Conservation (phyloP, 495 filamentous ascomycete genomes). For the Lepidopterella palustris region DNA sequence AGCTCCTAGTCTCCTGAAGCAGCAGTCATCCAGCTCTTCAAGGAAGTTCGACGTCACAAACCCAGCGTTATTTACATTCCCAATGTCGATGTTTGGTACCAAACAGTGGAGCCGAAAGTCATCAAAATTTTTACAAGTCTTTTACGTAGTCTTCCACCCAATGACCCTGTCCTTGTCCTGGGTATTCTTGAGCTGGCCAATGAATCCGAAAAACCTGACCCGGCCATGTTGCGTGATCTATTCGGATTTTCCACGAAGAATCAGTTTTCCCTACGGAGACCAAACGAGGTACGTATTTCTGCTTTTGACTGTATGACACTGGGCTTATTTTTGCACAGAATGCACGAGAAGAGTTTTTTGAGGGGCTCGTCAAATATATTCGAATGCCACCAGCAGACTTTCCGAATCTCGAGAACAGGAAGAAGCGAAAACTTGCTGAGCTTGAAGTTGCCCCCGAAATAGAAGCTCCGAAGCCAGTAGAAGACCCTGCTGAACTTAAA, state of each 20-base stretch:
- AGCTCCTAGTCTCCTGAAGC: conserved; percentile 63
- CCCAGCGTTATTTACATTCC: conserved; percentile 95
- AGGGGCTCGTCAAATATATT: conserved; percentile 62
- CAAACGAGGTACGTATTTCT: conserved; percentile 39
- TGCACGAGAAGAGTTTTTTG: conserved; percentile 70
- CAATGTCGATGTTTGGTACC: conserved; percentile 78
- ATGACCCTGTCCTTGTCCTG: conserved; percentile 80
- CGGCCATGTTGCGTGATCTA: conserved; percentile 61
- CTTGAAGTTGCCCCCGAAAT: conserved; percentile 59
- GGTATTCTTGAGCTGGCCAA: conserved; percentile 61
- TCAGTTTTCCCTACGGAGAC: conserved; percentile 58
- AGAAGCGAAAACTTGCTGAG: conserved; percentile 70
- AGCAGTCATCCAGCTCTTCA: conserved; percentile 79
- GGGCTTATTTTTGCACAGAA: conserved; percentile 8
- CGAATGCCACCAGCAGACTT: conserved; percentile 74
- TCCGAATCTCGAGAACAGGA: conserved; percentile 76
- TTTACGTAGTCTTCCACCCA: conserved; percentile 69
- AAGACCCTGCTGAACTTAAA: conserved; percentile 65
- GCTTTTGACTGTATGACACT: neutral
- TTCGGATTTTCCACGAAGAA: conserved; percentile 82
- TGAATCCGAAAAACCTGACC: conserved; percentile 49
- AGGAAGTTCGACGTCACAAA: conserved; percentile 87
- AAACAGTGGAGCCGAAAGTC: conserved; percentile 56
- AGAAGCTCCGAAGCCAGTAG: conserved; percentile 41
- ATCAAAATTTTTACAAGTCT: conserved; percentile 75